Conservation (phyloP, 1,284 basidiomycete species). For the Ceratobasidium sp. region DNA sequence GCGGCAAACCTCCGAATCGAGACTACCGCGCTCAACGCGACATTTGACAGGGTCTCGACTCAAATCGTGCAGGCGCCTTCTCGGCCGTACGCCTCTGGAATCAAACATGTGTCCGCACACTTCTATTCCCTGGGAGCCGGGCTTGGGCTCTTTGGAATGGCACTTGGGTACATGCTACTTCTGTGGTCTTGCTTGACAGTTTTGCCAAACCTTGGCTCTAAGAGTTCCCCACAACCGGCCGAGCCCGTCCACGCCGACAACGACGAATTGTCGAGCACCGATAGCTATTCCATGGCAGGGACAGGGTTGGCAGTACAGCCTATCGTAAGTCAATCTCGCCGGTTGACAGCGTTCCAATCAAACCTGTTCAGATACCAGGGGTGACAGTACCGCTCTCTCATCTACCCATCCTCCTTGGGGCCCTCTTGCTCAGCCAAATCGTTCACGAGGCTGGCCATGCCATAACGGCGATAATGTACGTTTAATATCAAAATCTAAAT, state of each 20-base stretch:
- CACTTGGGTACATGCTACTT: slow-evolving; percentile 29
- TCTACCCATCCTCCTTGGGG: slow-evolving; percentile 63
- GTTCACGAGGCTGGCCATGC: slow-evolving; percentile 77
- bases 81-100: not conserved
- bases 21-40: slow-evolving; percentile 60
- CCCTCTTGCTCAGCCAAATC: slow-evolving; percentile 64
- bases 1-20: slow-evolving; percentile 49
- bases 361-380: slow-evolving; percentile 66
- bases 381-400: slow-evolving; percentile 72
- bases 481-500: slow-evolving; percentile 25
- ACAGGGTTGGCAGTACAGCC: slow-evolving; percentile 31
- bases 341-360: slow-evolving; percentile 22
- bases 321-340: not conserved
- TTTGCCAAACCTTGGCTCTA: not conserved
- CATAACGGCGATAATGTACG: slow-evolving; percentile 68
- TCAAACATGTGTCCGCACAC: not conserved
- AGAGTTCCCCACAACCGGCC: not conserved
- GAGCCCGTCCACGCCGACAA: not conserved
- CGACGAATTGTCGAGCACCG: slow-evolving; percentile 14
- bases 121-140: slow-evolving; percentile 39
- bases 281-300: slow-evolving; percentile 1
- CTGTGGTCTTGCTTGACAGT: slow-evolving; percentile 38
- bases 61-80: slow-evolving; percentile 3
- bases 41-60: slow-evolving; percentile 43
- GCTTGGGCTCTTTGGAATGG: slow-evolving; percentile 38